Percentiles rank a stretch among this genome's conserved stretches.
Conservation (phyloP, 2,329 filamentous ascomycete species). For the Coleophoma eucalyptorum region DNA sequence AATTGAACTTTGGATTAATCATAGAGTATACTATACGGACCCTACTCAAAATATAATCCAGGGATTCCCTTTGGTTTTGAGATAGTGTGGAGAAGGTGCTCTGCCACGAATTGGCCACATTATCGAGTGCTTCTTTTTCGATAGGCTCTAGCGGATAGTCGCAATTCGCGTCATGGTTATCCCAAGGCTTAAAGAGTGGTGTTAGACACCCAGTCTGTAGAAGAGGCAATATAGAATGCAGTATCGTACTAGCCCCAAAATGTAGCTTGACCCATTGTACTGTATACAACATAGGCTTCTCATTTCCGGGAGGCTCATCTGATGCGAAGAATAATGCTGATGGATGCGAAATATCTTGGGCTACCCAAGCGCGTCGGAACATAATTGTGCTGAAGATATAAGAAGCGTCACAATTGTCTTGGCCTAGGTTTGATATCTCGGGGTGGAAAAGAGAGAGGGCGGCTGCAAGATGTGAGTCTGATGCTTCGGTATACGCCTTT, state of each 20-base stretch:
- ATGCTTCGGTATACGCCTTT: constrained; percentile 21
- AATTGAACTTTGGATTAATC: constrained; percentile 12
- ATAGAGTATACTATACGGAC: constrained; percentile 17
- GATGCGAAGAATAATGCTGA: constrained; percentile 19
- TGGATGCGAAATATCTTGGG: constrained; percentile 10
- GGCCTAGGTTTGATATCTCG: constrained; percentile 39
- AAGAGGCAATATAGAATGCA: constrained; percentile 11
- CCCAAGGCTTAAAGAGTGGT: constrained; percentile 17
- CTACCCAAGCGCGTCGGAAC: constrained; percentile 29
- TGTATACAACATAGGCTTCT: constrained; percentile 20
- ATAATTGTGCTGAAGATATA: constrained; percentile 28
- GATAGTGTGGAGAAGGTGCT: constrained; percentile 2
- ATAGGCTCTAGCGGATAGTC: constrained; percentile 8
- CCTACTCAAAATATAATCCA: constrained; percentile 7
- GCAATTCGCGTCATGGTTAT: constrained; percentile 9
- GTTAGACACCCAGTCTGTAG: constrained; percentile 20
- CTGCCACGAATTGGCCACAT: constrained; percentile 13
- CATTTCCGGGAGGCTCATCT: constrained; percentile 19
- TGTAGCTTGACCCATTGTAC: constrained; percentile 27
- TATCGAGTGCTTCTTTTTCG: constrained; percentile 12
- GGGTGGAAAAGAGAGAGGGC: constrained; percentile 27
- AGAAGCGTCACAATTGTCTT: constrained; percentile 27
- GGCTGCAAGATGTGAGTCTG: constrained; percentile 26
- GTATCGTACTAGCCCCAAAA: constrained; percentile 22
- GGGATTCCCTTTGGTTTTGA: constrained; percentile 2